These are phyloP conservation scores for Melastoma candidum DNA, from an alignment of 441 rosid species.

Conservation along the genomic window DNA sequence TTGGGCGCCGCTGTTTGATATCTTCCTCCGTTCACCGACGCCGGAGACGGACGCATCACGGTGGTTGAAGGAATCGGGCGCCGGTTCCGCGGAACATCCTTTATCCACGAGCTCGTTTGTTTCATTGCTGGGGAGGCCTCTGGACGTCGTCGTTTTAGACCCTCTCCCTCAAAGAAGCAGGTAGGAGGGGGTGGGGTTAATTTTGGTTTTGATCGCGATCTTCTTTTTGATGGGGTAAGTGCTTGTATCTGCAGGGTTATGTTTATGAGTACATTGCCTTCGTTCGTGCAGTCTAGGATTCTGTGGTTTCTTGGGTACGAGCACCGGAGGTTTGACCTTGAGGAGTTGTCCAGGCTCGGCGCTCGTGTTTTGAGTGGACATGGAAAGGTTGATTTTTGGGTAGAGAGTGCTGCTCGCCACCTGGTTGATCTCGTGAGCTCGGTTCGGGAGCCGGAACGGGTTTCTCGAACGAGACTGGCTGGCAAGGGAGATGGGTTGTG, in stretches of 20 bases:
- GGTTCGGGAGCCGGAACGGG: slow-evolving; percentile 27
- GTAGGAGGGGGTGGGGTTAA: slow-evolving; percentile 14
- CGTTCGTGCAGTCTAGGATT: slow-evolving; percentile 53
- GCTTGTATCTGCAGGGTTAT: slow-evolving; percentile 38
- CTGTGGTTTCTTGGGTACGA: slow-evolving; percentile 49
- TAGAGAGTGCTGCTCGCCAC: slow-evolving; percentile 44
- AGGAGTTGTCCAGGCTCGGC: slow-evolving; percentile 38
- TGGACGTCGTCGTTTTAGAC: slow-evolving; percentile 15
- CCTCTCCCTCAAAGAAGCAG: slow-evolving; percentile 23
- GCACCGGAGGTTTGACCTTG: slow-evolving; percentile 32
- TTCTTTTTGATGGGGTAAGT: neutral
- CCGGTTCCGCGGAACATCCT: slow-evolving; percentile 22
- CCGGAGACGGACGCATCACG: slow-evolving; percentile 66
- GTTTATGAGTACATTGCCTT: slow-evolving; percentile 57
- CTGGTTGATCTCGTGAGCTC: slow-evolving; percentile 51
- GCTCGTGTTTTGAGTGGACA: slow-evolving; percentile 28
- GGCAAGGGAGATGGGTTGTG: slow-evolving; percentile 23
- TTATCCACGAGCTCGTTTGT: slow-evolving; percentile 54
- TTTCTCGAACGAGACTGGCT: slow-evolving; percentile 31
- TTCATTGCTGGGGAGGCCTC: slow-evolving; percentile 37
- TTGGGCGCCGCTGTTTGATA: slow-evolving; percentile 56
- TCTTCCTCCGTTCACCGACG: slow-evolving; percentile 44
- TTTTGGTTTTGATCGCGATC: neutral
- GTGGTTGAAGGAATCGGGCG: slow-evolving; percentile 43
- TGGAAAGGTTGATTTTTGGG: slow-evolving; percentile 52